phyloP scores from a whole-genome alignment of 176 grass and related monocot species.

The Cenchrus purpureus region DNA sequence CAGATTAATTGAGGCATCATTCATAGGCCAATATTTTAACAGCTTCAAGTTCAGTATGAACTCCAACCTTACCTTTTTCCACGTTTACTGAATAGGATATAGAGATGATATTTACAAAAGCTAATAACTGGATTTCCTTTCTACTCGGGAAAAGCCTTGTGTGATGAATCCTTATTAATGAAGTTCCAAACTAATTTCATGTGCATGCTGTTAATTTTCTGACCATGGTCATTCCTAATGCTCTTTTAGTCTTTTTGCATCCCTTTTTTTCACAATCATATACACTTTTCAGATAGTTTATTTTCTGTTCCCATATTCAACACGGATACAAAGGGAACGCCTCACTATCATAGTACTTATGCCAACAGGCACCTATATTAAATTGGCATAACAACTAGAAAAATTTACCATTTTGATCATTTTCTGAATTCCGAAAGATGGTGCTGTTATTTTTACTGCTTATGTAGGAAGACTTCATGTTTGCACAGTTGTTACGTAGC shows the following conservation, averaged over 20 bases:
- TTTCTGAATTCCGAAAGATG: constrained; percentile 1
- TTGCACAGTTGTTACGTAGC: background rate
- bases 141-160: constrained; percentile 16
- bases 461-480: background rate
- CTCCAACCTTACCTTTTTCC: background rate
- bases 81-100: background rate
- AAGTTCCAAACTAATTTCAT: constrained; percentile 13
- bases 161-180: background rate
- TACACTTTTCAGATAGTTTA: constrained; percentile 10
- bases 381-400: background rate
- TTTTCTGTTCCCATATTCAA: constrained; percentile 2
- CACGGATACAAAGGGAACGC: constrained; percentile 12
- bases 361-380: background rate
- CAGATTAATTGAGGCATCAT: constrained; percentile 12
- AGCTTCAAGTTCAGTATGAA: constrained; percentile 33
- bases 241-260: constrained; percentile 30
- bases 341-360: background rate
- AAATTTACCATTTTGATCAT: background rate
- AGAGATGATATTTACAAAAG: constrained; percentile 6
- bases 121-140: background rate
- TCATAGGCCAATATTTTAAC: constrained; percentile 3
- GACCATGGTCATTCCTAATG: constrained; percentile 21
- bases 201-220: constrained; percentile 1
- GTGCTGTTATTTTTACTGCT: constrained; percentile 14
- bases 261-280: background rate